phyloP scores from a whole-genome alignment of 768 basidiomycete species.

The Lepiota venenata region DNA sequence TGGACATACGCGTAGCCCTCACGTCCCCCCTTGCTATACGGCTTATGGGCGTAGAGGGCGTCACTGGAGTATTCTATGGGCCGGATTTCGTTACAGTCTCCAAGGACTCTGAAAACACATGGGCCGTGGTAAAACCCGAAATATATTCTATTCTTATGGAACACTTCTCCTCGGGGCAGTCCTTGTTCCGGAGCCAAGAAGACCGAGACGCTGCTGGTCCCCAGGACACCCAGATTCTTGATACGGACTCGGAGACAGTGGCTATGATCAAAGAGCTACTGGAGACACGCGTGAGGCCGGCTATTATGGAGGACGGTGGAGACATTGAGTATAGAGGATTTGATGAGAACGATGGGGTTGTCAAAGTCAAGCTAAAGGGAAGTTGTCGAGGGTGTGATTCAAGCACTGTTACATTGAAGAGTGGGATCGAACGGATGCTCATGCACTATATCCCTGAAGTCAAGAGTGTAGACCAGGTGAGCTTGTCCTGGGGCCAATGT shows the following conservation, averaged over 20 bases:
- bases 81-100: constrained; percentile 98
- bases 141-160: constrained; percentile 97
- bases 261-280: constrained; percentile 99
- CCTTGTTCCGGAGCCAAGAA: constrained; percentile 82
- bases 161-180: constrained; percentile 87
- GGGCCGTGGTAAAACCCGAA: constrained; percentile 94
- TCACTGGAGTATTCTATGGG: constrained; percentile 88
- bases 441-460: constrained; percentile 99
- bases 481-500: constrained; percentile 15
- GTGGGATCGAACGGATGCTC: constrained; percentile 97
- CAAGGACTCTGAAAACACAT: constrained; percentile 80
- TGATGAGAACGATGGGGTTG: constrained; percentile 68
- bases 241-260: constrained; percentile 93
- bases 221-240: constrained; percentile 90
- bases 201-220: constrained; percentile 81
- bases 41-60: constrained; percentile 92
- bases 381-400: constrained; percentile 95
- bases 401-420: constrained; percentile 93
- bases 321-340: constrained; percentile 97
- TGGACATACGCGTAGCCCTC: constrained; percentile 83
- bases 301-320: constrained; percentile 98
- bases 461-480: constrained; percentile 84
- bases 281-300: constrained; percentile 92
- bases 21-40: constrained; percentile 93
- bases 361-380: constrained; percentile 91